These are phyloP conservation scores for Gaertneriomyces sp. DNA, from an alignment of 192 early-diverging fungal species.

Conservation along the genomic window DNA sequence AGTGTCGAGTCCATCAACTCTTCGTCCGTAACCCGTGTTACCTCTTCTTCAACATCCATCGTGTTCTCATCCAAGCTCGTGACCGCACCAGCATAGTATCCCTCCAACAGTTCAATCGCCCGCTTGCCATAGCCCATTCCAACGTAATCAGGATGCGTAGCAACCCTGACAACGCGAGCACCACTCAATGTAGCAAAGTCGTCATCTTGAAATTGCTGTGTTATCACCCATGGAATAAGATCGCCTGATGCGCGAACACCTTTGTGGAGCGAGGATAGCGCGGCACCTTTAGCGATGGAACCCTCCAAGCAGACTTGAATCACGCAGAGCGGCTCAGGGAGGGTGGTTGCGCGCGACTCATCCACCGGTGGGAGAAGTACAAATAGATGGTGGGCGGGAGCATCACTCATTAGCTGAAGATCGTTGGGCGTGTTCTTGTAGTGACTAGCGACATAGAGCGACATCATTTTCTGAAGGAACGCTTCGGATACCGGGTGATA, in stretches of 20 bases:
- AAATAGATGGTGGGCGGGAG: constrained; percentile 96
- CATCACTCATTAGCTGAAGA: constrained; percentile 93
- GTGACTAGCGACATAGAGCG: constrained; percentile 94
- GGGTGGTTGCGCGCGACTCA: constrained; percentile 45
- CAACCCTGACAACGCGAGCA: constrained; percentile 94
- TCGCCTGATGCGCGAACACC: constrained; percentile 89
- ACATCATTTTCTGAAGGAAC: constrained; percentile 97
- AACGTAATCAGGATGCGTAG: constrained; percentile 94
- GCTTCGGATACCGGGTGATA: constrained; percentile 95
- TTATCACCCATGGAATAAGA: constrained; percentile 95
- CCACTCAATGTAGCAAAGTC: constrained; percentile 94
- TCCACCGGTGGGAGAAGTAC: constrained; percentile 89
- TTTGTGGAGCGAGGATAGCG: constrained; percentile 75
- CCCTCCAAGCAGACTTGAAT: constrained; percentile 91
- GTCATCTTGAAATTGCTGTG: constrained; percentile 92
- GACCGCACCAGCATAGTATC: constrained; percentile 81
- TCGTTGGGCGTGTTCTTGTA: constrained; percentile 99
- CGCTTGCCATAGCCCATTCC: constrained; percentile 96
- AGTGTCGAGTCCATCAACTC: constrained; percentile 56
- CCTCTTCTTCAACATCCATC: constrained; percentile 18
- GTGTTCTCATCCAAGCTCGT: constrained; percentile 48
- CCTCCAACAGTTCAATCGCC: constrained; percentile 79
- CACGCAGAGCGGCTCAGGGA: constrained; percentile 95
- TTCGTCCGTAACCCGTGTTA: constrained; percentile 54
- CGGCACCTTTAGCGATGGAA: constrained; percentile 82